A percentile compares a stretch with the other conserved stretches of the same genome.
These are phyloP conservation scores for Hanseniaspora vineae DNA, from an alignment of 805 yeast species.

Conservation along the genomic window DNA sequence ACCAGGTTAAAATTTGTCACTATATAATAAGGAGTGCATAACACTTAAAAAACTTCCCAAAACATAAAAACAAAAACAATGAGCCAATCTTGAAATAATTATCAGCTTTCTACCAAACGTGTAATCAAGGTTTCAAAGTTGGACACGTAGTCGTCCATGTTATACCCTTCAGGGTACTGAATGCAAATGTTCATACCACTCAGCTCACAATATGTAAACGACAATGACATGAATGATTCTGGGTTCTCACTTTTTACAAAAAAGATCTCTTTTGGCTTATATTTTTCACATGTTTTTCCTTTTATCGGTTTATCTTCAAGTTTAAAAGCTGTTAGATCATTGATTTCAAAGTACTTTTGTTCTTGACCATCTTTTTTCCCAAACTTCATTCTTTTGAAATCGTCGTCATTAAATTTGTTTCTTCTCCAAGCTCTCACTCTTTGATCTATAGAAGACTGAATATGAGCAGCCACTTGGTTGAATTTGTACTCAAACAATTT, in stretches of 20 bases:
- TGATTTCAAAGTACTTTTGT: conserved; percentile 14
- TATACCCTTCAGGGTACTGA: conserved; percentile 16
- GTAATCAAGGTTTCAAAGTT: conserved; percentile 19
- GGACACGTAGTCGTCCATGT: conserved; percentile 18
- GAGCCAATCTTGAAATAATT: too few species aligned
- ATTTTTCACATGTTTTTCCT: conserved; percentile 3
- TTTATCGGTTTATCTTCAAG: conserved; percentile 1
- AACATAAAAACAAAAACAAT: too few species aligned
- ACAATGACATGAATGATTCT: conserved; percentile 16
- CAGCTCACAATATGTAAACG: conserved; percentile 12
- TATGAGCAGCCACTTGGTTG: conserved; percentile 11
- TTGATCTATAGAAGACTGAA: conserved; percentile 8
- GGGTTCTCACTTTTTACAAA: conserved; percentile 14
- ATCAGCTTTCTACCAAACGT: conserved; percentile 1
- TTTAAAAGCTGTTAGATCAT: conserved; percentile 15
- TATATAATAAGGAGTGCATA: too few species aligned
- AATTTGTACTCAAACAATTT: conserved; percentile 16
- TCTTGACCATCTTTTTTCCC: conserved; percentile 6
- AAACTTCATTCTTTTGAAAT: conserved; percentile 18
- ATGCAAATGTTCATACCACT: conserved; percentile 18
- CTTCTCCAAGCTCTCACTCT: conserved; percentile 14
- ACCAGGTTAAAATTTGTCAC: too few species aligned
- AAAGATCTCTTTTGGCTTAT: conserved; percentile 11
- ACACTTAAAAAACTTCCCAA: too few species aligned
- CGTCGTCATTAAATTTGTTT: conserved; percentile 17